Evolutionary conservation across 345 rosid species (phyloP).

Genomic region (Pseudoturritis turrita): DNA sequence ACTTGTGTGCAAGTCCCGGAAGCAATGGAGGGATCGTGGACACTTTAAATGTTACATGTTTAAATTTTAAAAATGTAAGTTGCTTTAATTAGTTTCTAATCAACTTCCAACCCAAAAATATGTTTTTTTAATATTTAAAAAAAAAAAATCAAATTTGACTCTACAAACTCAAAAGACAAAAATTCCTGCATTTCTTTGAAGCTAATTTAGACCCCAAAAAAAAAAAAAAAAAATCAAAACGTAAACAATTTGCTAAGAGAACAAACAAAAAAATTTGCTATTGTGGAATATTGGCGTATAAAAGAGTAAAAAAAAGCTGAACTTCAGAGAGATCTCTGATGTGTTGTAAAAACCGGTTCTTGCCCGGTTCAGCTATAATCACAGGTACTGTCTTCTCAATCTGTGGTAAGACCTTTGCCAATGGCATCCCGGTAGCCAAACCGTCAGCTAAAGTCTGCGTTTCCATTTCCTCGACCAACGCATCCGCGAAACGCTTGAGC

Average conservation of each 20-base stretch:
- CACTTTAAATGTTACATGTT: constrained; percentile 1
- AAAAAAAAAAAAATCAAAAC: not conserved
- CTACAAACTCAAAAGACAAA: constrained; percentile 9
- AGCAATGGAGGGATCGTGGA: constrained; percentile 27
- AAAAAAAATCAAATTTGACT: not conserved
- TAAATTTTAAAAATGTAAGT: not conserved
- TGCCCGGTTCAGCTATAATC: constrained; percentile 53
- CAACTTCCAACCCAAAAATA: not conserved
- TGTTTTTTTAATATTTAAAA: not conserved
- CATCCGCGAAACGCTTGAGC: constrained; percentile 43
- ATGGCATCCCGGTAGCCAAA: constrained; percentile 46
- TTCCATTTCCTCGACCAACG: constrained; percentile 48
- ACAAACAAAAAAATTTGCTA: constrained; percentile 13
- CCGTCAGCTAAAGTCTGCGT: constrained; percentile 34
- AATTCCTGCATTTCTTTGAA: not conserved
- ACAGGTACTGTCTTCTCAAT: constrained; percentile 47
- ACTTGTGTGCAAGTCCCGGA: constrained; percentile 11
- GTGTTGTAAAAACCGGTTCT: constrained; percentile 52
- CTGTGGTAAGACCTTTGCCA: constrained; percentile 70
- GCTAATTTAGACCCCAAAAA: not conserved
- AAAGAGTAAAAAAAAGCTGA: constrained; percentile 74
- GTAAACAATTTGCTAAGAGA: constrained; percentile 2
- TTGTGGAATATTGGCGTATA: constrained; percentile 56
- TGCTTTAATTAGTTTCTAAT: constrained; percentile 14
- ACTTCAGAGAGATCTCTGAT: constrained; percentile 58